Percentiles rank a stretch among this genome's conserved stretches.
Conservation (phyloP, 208 protist genomes). For the Trichomonas gallinae region DNA sequence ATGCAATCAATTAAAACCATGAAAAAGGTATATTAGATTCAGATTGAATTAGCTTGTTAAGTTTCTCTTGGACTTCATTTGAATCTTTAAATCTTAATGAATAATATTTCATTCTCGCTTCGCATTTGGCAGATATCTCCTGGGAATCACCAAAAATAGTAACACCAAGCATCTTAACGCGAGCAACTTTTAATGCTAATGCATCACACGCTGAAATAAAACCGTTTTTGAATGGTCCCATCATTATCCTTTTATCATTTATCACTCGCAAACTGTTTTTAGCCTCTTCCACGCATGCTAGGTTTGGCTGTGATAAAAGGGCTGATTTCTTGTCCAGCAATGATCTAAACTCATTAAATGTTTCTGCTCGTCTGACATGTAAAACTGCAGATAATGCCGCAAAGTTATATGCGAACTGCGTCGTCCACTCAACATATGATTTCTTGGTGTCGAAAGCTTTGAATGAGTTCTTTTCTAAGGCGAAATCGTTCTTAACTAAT, state of each 20-base stretch:
- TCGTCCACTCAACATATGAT: not conserved
- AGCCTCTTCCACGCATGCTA: not conserved
- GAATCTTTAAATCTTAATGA: not conserved
- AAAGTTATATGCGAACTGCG: not conserved
- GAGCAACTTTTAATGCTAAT: not conserved
- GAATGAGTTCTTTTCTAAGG: not conserved
- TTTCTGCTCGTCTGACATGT: not conserved
- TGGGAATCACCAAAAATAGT: not conserved
- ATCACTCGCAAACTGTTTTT: not conserved
- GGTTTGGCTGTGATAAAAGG: not conserved
- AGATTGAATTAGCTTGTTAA: not conserved
- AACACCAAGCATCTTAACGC: not conserved
- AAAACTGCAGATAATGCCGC: not conserved
- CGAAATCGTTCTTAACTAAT: not conserved
- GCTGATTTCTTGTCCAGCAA: not conserved
- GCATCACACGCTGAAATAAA: not conserved
- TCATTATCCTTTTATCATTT: not conserved
- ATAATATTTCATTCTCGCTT: not conserved
- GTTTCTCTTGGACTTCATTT: not conserved
- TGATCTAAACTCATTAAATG: not conserved
- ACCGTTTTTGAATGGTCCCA: not conserved
- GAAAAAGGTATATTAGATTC: not conserved
- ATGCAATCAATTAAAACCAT: not conserved
- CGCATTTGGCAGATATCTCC: not conserved
- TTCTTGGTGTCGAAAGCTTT: not conserved